Evolutionary conservation across 148 eudicot genomes (phyloP).

Genomic region (Camellia lanceoleosa): DNA sequence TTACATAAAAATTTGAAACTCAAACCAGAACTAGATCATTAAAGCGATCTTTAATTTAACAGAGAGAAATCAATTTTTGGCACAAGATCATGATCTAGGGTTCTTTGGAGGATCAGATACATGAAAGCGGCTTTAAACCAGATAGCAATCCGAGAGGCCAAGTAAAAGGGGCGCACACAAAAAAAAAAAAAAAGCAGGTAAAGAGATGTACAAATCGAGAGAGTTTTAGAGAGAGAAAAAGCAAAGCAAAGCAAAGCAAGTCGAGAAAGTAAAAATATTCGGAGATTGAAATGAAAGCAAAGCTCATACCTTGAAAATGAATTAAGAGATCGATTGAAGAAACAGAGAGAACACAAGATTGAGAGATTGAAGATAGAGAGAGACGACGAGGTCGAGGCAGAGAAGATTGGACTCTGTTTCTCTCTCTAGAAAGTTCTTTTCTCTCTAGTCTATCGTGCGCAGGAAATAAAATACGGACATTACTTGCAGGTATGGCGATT

Average conservation of each 20-base stretch:
- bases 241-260: slow-evolving; percentile 15
- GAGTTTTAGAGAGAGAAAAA: slow-evolving; percentile 11
- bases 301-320: slow-evolving; percentile 12
- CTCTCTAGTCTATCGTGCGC: slow-evolving; percentile 15
- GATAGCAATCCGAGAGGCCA: slow-evolving; percentile 24
- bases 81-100: slow-evolving; percentile 17
- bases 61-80: not conserved
- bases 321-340: slow-evolving; percentile 13
- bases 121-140: slow-evolving; percentile 32
- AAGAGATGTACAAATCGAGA: slow-evolving; percentile 7
- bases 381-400: slow-evolving; percentile 13
- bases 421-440: slow-evolving; percentile 9
- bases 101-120: slow-evolving; percentile 15
- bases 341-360: not conserved
- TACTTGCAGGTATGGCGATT: slow-evolving; percentile 35
- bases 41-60: slow-evolving; percentile 18
- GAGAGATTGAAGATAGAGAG: not conserved
- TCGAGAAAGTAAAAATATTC: slow-evolving; percentile 9
- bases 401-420: not conserved
- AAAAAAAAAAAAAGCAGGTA: slow-evolving; percentile 11
- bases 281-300: not conserved
- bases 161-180: not conserved
- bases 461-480: slow-evolving; percentile 26
- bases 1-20: not conserved
- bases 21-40: slow-evolving; percentile 19